These are phyloP conservation scores for Olyra latifolia DNA, from an alignment of 176 grass and related monocot species.

Conservation along the genomic window DNA sequence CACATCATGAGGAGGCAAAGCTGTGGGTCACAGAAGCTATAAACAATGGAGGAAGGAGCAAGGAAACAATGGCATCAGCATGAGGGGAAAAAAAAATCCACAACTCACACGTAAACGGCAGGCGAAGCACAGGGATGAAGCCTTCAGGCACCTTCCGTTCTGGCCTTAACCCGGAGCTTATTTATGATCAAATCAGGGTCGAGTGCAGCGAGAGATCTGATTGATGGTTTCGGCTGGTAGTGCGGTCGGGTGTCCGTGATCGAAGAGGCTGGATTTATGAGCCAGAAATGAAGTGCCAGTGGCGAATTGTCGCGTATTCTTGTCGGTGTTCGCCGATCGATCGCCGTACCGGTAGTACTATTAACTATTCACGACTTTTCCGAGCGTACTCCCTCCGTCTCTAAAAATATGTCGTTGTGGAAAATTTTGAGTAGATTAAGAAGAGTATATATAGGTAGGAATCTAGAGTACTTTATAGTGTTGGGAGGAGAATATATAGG, in stretches of 20 bases:
- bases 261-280: constrained; percentile 38
- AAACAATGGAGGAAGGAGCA: constrained; percentile 48
- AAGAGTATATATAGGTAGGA: too few species aligned
- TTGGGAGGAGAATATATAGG: too few species aligned
- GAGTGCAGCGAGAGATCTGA: neutral
- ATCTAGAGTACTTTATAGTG: too few species aligned
- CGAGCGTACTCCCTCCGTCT: too few species aligned
- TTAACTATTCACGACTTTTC: constrained; percentile 12
- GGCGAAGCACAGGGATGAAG: neutral
- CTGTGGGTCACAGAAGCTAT: constrained; percentile 26
- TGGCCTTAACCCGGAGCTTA: neutral
- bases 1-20: neutral
- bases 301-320: constrained; percentile 38
- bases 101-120: neutral
- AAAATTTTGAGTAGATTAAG: too few species aligned
- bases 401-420: too few species aligned
- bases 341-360: constrained; percentile 30
- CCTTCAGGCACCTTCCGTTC: constrained; percentile 14
- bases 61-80: constrained; percentile 24
- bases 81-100: constrained; percentile 32
- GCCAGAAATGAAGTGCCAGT: neutral
- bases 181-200: neutral
- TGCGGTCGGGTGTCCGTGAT: constrained; percentile 45
- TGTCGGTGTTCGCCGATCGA: constrained; percentile 35
- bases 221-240: constrained; percentile 15